These are phyloP conservation scores for Rhodotorula sp. DNA, from an alignment of 1,284 basidiomycete species.

Conservation along the genomic window DNA sequence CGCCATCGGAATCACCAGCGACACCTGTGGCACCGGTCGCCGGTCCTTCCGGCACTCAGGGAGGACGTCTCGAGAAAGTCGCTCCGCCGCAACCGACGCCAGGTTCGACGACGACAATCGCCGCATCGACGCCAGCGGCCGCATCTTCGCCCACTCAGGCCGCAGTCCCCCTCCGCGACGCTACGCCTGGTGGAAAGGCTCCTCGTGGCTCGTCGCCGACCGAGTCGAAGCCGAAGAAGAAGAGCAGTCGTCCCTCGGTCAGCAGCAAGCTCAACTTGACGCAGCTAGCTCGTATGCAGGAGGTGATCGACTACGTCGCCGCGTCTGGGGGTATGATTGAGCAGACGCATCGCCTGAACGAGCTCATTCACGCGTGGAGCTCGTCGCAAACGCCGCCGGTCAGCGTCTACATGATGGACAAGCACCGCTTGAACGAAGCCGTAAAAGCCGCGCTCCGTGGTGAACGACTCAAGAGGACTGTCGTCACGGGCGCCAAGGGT, in stretches of 20 bases:
- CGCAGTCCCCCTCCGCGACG: no score
- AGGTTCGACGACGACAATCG: no score
- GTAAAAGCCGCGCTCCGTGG: slow-evolving; percentile 58
- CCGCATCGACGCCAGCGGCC: no score
- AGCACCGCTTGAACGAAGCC: slow-evolving; percentile 64
- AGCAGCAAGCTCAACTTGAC: slow-evolving; percentile 25
- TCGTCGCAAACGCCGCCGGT: not conserved
- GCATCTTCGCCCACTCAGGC: no score
- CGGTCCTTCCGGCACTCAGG: no score
- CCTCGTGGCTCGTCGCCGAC: not conserved
- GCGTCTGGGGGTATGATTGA: slow-evolving; percentile 16
- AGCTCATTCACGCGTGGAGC: slow-evolving; percentile 65
- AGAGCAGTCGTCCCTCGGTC: slow-evolving; percentile 3
- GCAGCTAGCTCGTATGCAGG: slow-evolving; percentile 17
- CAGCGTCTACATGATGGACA: slow-evolving; percentile 64
- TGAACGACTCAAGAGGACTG: slow-evolving; percentile 65
- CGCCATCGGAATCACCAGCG: no score
- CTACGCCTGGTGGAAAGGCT: no score
- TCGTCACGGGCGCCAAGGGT: slow-evolving; percentile 56
- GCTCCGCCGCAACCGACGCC: no score
- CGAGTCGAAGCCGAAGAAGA: not conserved
- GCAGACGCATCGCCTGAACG: not conserved
- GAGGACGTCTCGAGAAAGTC: no score
- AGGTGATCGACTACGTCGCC: slow-evolving; percentile 24
- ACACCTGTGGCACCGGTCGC: no score